These are phyloP conservation scores for Kuraishia molischiana DNA, from an alignment of 805 yeast species.

Conservation along the genomic window DNA sequence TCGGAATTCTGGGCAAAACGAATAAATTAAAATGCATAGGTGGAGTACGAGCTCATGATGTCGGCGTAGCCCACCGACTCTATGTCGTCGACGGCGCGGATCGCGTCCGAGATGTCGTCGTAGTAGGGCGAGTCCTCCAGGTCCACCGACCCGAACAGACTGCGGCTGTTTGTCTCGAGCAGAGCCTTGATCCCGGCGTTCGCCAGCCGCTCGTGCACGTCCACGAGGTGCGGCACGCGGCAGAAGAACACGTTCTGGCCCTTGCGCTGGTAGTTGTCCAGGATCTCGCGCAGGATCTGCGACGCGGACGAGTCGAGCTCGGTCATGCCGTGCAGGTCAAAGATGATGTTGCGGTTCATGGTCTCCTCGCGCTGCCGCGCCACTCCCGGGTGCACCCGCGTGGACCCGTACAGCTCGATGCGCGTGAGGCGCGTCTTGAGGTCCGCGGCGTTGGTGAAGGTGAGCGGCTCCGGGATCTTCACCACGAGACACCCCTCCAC, in stretches of 20 bases:
- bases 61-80: constrained; percentile 14
- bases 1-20: too few relatives aligned
- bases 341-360: constrained; percentile 47
- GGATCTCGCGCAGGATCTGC: constrained; percentile 56
- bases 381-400: constrained; percentile 66
- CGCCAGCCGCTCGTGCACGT: constrained; percentile 38
- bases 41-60: constrained; percentile 1
- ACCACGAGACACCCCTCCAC: constrained; percentile 71
- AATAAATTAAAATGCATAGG: too few relatives aligned
- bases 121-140: constrained; percentile 30
- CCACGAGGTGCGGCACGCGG: constrained; percentile 39
- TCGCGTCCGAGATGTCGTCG: constrained; percentile 47
- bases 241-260: constrained; percentile 50
- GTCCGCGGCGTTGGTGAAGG: constrained; percentile 79
- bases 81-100: constrained; percentile 30
- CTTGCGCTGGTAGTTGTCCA: constrained; percentile 42
- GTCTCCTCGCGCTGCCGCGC: constrained; percentile 37
- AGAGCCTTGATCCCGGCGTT: constrained; percentile 45
- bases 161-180: constrained; percentile 13
- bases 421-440: constrained; percentile 56
- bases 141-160: constrained; percentile 16
- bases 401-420: constrained; percentile 69
- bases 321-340: constrained; percentile 79
- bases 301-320: constrained; percentile 73
- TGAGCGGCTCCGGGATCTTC: constrained; percentile 79